These are phyloP conservation scores for Termitomyces sp. DNA, from an alignment of 768 basidiomycete species.

Conservation along the genomic window DNA sequence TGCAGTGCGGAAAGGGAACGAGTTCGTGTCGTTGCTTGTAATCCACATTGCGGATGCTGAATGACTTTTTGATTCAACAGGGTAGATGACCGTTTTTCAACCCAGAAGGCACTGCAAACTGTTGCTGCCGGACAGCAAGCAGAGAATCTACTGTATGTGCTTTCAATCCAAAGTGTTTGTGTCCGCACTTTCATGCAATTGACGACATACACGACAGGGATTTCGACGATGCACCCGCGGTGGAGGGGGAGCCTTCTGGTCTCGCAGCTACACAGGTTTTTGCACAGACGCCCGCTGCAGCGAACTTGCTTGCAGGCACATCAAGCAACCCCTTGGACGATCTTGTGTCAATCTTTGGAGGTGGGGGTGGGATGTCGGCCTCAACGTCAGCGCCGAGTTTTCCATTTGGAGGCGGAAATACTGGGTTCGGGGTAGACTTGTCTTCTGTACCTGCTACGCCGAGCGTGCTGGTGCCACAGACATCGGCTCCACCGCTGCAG, in stretches of 20 bases:
- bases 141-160: conserved; percentile 75
- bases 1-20: conserved; percentile 55
- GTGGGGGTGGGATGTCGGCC: conserved; percentile 23
- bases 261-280: conserved; percentile 74
- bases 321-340: conserved; percentile 90
- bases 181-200: not conserved
- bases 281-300: conserved; percentile 65
- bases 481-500: conserved; percentile 14
- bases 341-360: conserved; percentile 88
- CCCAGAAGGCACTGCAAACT: conserved; percentile 85
- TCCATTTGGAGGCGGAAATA: conserved; percentile 16
- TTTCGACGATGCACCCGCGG: conserved; percentile 70
- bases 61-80: conserved; percentile 20
- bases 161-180: not conserved
- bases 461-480: conserved; percentile 13
- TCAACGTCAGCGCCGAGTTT: conserved; percentile 16
- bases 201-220: conserved; percentile 38
- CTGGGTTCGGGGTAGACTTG: conserved; percentile 18
- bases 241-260: conserved; percentile 63
- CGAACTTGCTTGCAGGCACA: conserved; percentile 69
- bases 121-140: conserved; percentile 88
- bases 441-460: conserved; percentile 24
- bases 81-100: conserved; percentile 63
- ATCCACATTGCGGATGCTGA: not conserved
- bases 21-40: conserved; percentile 35